These are phyloP conservation scores for Cryptococcus hybrid DNA, from an alignment of 1,284 basidiomycete species.

Conservation along the genomic window DNA sequence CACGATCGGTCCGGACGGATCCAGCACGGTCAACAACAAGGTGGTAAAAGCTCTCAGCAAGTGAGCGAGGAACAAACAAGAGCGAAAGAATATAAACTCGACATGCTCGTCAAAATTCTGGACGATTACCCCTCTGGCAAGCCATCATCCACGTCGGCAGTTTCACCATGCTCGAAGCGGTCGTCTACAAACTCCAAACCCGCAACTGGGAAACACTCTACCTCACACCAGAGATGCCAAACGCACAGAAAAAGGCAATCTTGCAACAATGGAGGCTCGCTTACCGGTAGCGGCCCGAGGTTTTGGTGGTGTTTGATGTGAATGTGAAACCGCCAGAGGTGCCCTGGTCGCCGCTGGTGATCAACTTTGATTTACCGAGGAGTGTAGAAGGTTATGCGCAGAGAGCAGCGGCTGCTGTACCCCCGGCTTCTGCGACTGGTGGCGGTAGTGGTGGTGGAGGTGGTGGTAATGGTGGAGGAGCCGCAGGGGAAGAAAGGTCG, in stretches of 20 bases:
- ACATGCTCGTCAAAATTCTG: constrained; percentile 88
- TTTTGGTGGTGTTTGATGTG: constrained; percentile 88
- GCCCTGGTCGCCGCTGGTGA: constrained; percentile 81
- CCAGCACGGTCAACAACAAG: constrained; percentile 45
- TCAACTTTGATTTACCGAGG: constrained; percentile 93
- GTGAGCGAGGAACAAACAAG: constrained; percentile 80
- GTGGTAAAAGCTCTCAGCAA: no score
- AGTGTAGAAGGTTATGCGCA: constrained; percentile 95
- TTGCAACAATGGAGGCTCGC: constrained; percentile 57
- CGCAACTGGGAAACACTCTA: constrained; percentile 81
- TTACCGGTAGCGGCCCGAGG: constrained; percentile 45
- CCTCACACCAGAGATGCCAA: constrained; percentile 71
- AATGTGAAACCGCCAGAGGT: constrained; percentile 85
- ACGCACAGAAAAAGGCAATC: constrained; percentile 58
- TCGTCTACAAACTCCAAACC: constrained; percentile 75
- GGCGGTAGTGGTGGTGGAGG: no score
- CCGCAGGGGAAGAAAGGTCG: no score
- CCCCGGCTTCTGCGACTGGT: no score
- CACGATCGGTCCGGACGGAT: constrained; percentile 82
- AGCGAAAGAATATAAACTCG: constrained; percentile 95
- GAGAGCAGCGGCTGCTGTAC: constrained; percentile 47
- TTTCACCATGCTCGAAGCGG: constrained; percentile 75
- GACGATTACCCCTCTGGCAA: constrained; percentile 71
- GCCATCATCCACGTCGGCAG: constrained; percentile 89
- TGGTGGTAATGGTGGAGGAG: no score